Evolutionary conservation across 176 grass and related monocot genomes (phyloP), one percentile per base, ranked within the genome.

Genomic region (Avena eriantha): DNA sequence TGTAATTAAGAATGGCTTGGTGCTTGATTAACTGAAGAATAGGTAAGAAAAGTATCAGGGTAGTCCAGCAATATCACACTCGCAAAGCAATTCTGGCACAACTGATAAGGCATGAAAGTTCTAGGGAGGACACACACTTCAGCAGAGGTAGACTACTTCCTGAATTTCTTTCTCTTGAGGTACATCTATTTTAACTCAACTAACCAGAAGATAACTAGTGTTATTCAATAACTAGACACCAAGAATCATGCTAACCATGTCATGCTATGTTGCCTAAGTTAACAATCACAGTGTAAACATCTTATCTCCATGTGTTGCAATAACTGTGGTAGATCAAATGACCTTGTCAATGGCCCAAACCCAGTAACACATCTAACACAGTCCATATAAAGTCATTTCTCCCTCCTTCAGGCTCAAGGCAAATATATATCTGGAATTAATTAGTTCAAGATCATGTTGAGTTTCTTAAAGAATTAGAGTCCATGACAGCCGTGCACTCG

Each of bases 191-290:
- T n/a, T 78, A 46, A 41, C 22, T 80, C n/a, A 19, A 19, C 29
- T 80, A 80, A 80, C 22, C 39, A 64, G 39, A 65, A 49, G 16
- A 49, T 49, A 49, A 34, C 45, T 68, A 60, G 22, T 47, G 36
- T 45, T 83, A 8, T 73, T 46, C 10, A 69, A 36, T 60, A 69
- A 46, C 7, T 54, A 86, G 34, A 69, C 21, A 50, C 10, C 70
- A 77, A 18, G 29, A 77, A 71, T 23, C 65, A 13, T 77, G 39
- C 47, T 81, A 39, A 58, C 50, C 35, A 86, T 82, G 63, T 53
- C 45, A 64, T 35, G 13, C 18, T 49, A 39, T 82, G 22, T 35
- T 48, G 22, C 3, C 6, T 39, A 39, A 31, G 73, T 8, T 59
- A 81, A 81, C 10, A 75, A 81, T 26, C 21, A 21, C 49, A 24